Conservation (phyloP, 2,329 filamentous ascomycete species). For the Emericellopsis atlantica region DNA sequence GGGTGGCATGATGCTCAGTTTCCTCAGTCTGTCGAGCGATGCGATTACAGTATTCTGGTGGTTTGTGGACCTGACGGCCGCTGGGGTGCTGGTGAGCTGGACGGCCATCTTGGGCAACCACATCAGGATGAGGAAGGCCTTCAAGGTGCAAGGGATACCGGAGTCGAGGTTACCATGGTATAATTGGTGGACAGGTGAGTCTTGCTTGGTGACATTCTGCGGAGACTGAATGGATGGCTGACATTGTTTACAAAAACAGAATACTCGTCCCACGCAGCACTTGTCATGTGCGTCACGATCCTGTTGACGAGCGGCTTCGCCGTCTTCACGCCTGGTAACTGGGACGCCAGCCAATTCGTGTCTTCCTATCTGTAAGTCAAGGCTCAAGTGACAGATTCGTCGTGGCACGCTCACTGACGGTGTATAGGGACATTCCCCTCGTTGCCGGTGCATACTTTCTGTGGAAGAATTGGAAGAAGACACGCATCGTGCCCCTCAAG, state of each 20-base stretch:
- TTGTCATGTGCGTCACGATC: slow-evolving; percentile 50
- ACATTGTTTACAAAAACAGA: slow-evolving; percentile 1
- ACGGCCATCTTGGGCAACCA: slow-evolving; percentile 46
- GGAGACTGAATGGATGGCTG: not conserved
- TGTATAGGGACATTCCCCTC: slow-evolving; percentile 42
- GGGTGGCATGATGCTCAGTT: slow-evolving; percentile 42
- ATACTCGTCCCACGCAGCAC: slow-evolving; percentile 46
- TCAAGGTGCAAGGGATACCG: slow-evolving; percentile 41
- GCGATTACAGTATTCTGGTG: slow-evolving; percentile 55
- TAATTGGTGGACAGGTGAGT: slow-evolving; percentile 48
- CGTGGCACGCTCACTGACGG: not conserved
- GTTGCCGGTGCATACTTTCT: slow-evolving; percentile 41
- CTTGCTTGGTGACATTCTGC: not conserved
- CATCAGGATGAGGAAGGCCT: slow-evolving; percentile 39
- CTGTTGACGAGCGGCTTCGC: slow-evolving; percentile 58
- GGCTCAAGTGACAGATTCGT: not conserved
- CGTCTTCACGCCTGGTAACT: slow-evolving; percentile 47
- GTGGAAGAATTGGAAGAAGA: slow-evolving; percentile 56
- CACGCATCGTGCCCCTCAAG: slow-evolving; percentile 36
- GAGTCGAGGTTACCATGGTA: slow-evolving; percentile 43
- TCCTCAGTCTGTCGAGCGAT: slow-evolving; percentile 41
- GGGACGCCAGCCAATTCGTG: slow-evolving; percentile 43
- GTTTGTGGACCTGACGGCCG: slow-evolving; percentile 48
- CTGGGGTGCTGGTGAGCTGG: slow-evolving; percentile 53
- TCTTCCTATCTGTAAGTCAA: slow-evolving; percentile 47